phyloP scores from a whole-genome alignment of 2,329 filamentous ascomycete species.

The Cercospora beticola region DNA sequence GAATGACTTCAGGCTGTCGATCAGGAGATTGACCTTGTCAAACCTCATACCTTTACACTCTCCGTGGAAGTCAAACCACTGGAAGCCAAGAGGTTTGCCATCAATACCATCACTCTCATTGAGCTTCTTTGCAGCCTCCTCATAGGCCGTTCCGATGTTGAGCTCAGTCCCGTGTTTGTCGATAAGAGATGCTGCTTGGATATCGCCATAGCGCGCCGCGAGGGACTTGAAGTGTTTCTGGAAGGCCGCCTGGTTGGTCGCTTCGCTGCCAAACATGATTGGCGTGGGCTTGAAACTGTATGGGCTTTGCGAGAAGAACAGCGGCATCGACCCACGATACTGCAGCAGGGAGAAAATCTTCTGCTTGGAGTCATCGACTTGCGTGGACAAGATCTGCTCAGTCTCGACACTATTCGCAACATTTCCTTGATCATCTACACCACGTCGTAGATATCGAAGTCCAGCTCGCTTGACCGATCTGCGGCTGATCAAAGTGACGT shows the following conservation, averaged over 20 bases:
- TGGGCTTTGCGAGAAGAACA: slow-evolving; percentile 93
- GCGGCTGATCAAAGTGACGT: slow-evolving; percentile 89
- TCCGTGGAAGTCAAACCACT: slow-evolving; percentile 97
- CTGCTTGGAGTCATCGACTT: slow-evolving; percentile 60
- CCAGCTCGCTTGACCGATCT: slow-evolving; percentile 83
- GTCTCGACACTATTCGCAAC: slow-evolving; percentile 92
- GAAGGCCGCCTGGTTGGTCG: slow-evolving; percentile 76
- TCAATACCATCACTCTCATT: slow-evolving; percentile 62
- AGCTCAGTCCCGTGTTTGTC: slow-evolving; percentile 84
- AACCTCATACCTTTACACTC: slow-evolving; percentile 97
- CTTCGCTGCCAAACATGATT: slow-evolving; percentile 73
- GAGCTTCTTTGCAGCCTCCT: slow-evolving; percentile 64
- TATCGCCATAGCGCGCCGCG: slow-evolving; percentile 65
- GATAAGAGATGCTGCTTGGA: slow-evolving; percentile 81
- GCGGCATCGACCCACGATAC: slow-evolving; percentile 82
- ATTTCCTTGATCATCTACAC: slow-evolving; percentile 84
- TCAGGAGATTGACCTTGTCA: slow-evolving; percentile 81
- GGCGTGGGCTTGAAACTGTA: slow-evolving; percentile 90
- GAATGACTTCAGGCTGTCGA: slow-evolving; percentile 67
- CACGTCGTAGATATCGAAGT: slow-evolving; percentile 82
- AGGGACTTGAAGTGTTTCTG: slow-evolving; percentile 75
- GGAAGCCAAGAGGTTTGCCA: slow-evolving; percentile 63
- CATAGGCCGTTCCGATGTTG: slow-evolving; percentile 74
- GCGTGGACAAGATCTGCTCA: slow-evolving; percentile 81
- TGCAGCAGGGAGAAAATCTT: slow-evolving; percentile 84